Conservation (phyloP, 2,329 filamentous ascomycete genomes). For the Penicillium nordicum region DNA sequence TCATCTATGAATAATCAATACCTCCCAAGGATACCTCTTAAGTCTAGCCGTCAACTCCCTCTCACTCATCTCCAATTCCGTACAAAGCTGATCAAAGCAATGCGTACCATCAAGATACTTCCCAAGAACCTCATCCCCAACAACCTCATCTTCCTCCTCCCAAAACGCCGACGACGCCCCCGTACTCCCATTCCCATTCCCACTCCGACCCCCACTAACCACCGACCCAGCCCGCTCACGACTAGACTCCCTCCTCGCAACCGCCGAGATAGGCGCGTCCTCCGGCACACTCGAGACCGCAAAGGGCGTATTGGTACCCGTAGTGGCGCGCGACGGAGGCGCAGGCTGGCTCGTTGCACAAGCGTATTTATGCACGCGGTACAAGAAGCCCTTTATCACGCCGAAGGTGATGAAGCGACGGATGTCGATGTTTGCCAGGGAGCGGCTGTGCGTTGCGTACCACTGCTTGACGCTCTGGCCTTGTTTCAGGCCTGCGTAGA, state of each 20-base stretch:
- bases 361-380: constrained; percentile 88
- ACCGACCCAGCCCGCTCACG: constrained; percentile 26
- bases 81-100: constrained; percentile 51
- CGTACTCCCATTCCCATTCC: constrained; percentile 7
- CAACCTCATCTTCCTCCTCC: constrained; percentile 34
- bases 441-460: constrained; percentile 70
- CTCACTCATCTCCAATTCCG: constrained; percentile 49
- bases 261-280: constrained; percentile 13
- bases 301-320: constrained; percentile 33
- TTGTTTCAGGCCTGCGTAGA: constrained; percentile 81
- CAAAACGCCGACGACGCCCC: constrained; percentile 18
- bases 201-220: constrained; percentile 27
- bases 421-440: constrained; percentile 76
- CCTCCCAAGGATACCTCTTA: constrained; percentile 44
- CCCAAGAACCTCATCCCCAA: constrained; percentile 34
- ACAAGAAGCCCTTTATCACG: constrained; percentile 90
- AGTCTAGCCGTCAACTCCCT: constrained; percentile 43
- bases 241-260: constrained; percentile 14
- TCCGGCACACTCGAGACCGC: constrained; percentile 22
- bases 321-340: constrained; percentile 29
- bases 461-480: constrained; percentile 84
- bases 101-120: constrained; percentile 49
- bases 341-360: constrained; percentile 48
- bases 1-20: constrained; percentile 48
- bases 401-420: constrained; percentile 92